Evolutionary conservation across 2,329 filamentous ascomycete species (phyloP).

Genomic region (Talaromyces sp.): DNA sequence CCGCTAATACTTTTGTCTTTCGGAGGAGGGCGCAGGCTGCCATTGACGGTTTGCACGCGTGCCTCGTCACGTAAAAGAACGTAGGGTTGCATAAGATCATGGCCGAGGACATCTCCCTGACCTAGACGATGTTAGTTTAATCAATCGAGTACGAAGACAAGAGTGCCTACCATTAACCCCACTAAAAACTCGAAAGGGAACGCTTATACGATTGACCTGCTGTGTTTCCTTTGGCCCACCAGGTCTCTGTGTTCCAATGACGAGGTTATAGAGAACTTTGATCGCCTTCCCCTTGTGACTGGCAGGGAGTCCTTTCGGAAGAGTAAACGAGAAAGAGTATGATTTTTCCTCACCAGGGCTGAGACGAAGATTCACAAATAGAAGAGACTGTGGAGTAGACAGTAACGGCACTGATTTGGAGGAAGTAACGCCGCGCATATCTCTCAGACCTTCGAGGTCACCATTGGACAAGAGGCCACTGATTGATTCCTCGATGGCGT

Average conservation of each 20-base stretch:
- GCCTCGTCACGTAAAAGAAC: constrained; percentile 83
- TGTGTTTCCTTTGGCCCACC: constrained; percentile 72
- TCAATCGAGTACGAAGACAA: background rate
- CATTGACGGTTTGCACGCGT: constrained; percentile 52
- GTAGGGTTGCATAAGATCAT: constrained; percentile 92
- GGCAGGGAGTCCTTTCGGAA: constrained; percentile 86
- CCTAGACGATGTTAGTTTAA: constrained; percentile 28
- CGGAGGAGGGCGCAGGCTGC: constrained; percentile 25
- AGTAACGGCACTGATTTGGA: constrained; percentile 83
- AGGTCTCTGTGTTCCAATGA: constrained; percentile 84
- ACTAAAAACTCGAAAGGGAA: constrained; percentile 88
- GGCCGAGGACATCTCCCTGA: constrained; percentile 80
- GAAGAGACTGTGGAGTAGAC: constrained; percentile 90
- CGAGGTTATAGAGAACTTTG: constrained; percentile 85
- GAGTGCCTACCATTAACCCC: constrained; percentile 68
- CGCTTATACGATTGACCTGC: constrained; percentile 78
- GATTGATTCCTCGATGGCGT: constrained; percentile 78
- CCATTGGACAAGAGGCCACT: constrained; percentile 80
- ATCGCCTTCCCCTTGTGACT: constrained; percentile 87
- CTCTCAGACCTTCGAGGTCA: constrained; percentile 87
- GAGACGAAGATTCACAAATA: constrained; percentile 89
- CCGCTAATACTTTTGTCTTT: constrained; percentile 36
- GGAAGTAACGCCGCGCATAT: constrained; percentile 84
- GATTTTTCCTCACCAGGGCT: constrained; percentile 82
- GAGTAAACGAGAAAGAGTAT: constrained; percentile 78